Percentiles rank a stretch among this genome's conserved stretches.
phyloP scores from a whole-genome alignment of 257 asterid species.

The Nicotiana otophora region DNA sequence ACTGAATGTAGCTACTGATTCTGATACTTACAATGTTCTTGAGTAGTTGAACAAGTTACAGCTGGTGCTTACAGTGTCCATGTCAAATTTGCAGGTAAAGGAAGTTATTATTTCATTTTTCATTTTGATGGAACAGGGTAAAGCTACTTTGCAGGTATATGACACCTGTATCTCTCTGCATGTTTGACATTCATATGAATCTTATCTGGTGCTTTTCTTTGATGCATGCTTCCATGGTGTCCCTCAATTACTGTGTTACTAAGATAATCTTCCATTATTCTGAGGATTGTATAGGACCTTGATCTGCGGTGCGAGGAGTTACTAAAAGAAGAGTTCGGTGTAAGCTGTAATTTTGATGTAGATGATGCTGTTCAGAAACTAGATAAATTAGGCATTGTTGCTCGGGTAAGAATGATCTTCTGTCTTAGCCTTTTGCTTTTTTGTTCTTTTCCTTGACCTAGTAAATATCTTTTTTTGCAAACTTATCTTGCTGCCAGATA shows the following conservation, averaged over 20 bases:
- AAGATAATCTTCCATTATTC: not conserved
- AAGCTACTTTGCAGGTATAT: conserved; percentile 82
- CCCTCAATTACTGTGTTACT: conserved; percentile 6
- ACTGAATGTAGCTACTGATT: conserved; percentile 12
- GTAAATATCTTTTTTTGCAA: not conserved
- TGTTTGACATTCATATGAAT: conserved; percentile 12
- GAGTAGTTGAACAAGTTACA: not conserved
- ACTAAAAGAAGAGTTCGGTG: conserved; percentile 86
- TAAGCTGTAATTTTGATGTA: conserved; percentile 80
- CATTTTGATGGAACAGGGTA: conserved; percentile 95
- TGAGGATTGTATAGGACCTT: conserved; percentile 54
- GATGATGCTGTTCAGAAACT: conserved; percentile 86
- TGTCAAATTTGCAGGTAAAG: conserved; percentile 69
- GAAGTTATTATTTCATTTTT: conserved; percentile 93
- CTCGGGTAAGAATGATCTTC: conserved; percentile 55
- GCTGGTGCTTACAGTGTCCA: conserved; percentile 8
- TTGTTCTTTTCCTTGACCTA: not conserved
- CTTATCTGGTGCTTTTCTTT: not conserved
- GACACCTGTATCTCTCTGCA: conserved; percentile 4
- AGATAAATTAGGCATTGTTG: conserved; percentile 84
- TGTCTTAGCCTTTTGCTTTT: not conserved
- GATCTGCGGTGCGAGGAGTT: conserved; percentile 85
- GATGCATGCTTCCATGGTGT: not conserved
- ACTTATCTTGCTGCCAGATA: not conserved
- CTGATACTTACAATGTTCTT: not conserved